Percentiles rank a stretch among this genome's conserved stretches.
Evolutionary conservation across 164 flowering plant species (phyloP).

Genomic region (Cinnamomum micranthum): DNA sequence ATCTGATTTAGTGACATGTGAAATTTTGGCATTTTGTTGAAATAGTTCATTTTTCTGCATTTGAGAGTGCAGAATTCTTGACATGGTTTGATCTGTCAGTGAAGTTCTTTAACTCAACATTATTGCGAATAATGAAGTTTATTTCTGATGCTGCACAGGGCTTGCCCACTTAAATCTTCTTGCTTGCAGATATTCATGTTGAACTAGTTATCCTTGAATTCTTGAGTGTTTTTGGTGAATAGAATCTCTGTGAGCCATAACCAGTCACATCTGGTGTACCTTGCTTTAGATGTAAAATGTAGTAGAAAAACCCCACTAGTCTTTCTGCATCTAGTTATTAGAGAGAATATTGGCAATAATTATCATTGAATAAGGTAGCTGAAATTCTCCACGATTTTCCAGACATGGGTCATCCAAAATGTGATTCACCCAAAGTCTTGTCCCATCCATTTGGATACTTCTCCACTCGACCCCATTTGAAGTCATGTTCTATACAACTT

Average conservation of each 20-base stretch:
- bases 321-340: background rate
- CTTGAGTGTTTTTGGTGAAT: too few relatives aligned
- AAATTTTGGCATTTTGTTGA: constrained; percentile 8
- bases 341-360: too few relatives aligned
- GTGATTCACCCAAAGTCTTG: too few relatives aligned
- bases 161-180: background rate
- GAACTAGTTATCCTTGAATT: background rate
- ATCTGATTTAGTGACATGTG: constrained; percentile 4
- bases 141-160: background rate
- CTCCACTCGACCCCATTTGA: too few relatives aligned
- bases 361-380: too few relatives aligned
- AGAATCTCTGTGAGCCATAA: too few relatives aligned
- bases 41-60: background rate
- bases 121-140: background rate
- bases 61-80: background rate
- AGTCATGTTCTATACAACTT: too few relatives aligned
- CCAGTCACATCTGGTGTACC: too few relatives aligned
- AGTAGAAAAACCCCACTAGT: background rate
- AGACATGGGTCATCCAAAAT: too few relatives aligned
- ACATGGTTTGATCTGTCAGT: background rate
- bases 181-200: background rate
- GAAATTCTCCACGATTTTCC: too few relatives aligned
- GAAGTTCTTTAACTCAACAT: background rate
- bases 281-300: background rate
- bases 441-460: too few relatives aligned